These are phyloP conservation scores for Phlebopus sp. DNA, from an alignment of 1,284 basidiomycete species.

Conservation along the genomic window DNA sequence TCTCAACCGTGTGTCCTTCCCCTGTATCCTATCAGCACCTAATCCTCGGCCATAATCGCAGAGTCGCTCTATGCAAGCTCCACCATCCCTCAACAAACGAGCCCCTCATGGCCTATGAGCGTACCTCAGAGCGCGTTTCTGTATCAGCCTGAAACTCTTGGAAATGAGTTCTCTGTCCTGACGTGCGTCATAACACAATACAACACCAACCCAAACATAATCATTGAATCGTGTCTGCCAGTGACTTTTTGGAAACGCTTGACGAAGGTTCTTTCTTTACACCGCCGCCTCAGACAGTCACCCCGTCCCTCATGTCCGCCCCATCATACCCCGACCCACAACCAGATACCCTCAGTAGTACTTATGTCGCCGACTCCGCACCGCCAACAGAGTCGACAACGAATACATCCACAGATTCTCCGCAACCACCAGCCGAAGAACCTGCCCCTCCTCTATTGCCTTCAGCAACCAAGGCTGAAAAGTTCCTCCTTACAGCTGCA, in stretches of 20 bases:
- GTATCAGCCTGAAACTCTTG: conserved; percentile 67
- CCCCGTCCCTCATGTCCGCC: conserved; percentile 49
- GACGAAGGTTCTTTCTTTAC: conserved; percentile 73
- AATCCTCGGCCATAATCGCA: conserved; percentile 21
- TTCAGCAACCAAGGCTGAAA: conserved; percentile 76
- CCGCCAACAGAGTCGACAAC: conserved; percentile 17
- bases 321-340: conserved; percentile 33
- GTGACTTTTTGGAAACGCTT: conserved; percentile 78
- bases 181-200: conserved; percentile 48
- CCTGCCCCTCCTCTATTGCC: conserved; percentile 49
- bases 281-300: conserved; percentile 46
- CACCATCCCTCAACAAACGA: conserved; percentile 32
- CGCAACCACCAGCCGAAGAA: conserved; percentile 22
- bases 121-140: conserved; percentile 49
- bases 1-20: conserved; percentile 12
- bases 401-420: conserved; percentile 12
- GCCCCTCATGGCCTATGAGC: conserved; percentile 53
- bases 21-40: neutral
- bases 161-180: conserved; percentile 79
- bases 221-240: conserved; percentile 26
- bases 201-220: neutral
- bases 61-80: conserved; percentile 34
- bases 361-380: conserved; percentile 17
- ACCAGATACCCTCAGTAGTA: conserved; percentile 10
- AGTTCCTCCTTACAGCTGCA: conserved; percentile 91